Base-by-base conservation (phyloP, 2,329 filamentous ascomycete species). In the Paecilomyces variotii region DNA sequence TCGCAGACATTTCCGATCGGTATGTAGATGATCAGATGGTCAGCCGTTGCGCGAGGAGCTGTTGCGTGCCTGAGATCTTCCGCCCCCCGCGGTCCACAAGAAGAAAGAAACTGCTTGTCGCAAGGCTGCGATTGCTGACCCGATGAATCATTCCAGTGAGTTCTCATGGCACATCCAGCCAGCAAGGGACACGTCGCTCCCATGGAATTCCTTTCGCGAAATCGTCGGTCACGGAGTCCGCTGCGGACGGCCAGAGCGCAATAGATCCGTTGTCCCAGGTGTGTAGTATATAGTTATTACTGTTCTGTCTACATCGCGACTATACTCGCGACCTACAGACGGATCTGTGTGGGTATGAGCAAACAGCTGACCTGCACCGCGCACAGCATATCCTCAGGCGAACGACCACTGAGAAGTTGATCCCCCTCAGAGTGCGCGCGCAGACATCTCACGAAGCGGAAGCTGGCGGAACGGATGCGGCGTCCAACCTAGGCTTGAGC, bases 251-350 rank as follows among this genome's bases (percentile, higher is more conserved):
- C 56, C 63, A 66, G 28, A 77, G 80, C 56, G 79, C 79, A 27
- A 86, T 87, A 61, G 86, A 89, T 71, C 86, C 86, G 58, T 76
- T 88, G 63, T 88, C 86, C 56, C 84, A 88, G 74, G 85, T 88
- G 80, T 64, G 80, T 32, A 32, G 30, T 32, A 32, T 32, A 32
- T 32, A 30, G 4, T 10, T 32, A 32, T 74, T 74, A 30, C 28
- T 55, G 39, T 12, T 7, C 12, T 30, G 7, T 35, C 53, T 32
- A 45, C 27, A 19, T 53, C 30, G 12, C n/a, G 55, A 34, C 51
- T 32, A 54, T 59, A 51, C 4, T 50, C 26, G 26, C 26, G 54
- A 26, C 63, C 54, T 51, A 35, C 34, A 53, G 55, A 57, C 60
- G 39, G 59, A 57, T 24, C 30, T 35, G 52, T 24, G 35, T 35